Base-by-base conservation (phyloP, 257 asterid genomes). In the Haberlea rhodopensis region DNA sequence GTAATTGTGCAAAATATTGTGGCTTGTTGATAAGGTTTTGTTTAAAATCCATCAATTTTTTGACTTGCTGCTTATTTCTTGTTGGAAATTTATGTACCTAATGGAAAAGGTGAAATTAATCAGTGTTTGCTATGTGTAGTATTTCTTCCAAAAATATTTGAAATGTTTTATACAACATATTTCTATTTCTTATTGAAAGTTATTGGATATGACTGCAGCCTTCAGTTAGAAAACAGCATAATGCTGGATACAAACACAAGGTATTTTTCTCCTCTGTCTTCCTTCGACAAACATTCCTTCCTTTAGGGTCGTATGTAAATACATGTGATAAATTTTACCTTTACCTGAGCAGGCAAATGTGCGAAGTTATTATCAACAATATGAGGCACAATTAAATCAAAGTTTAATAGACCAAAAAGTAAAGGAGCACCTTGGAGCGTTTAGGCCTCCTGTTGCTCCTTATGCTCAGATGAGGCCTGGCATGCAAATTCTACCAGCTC, bases 181-280 rank as follows among this genome's bases (percentile, higher is more conserved):
- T n/a, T n/a, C n/a, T n/a, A n/a, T n/a, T 16, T 43, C 11, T 15
- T 27, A 22, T 48, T 62, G 55, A 60, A 40, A 19, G 18, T 49
- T 57, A 40, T 34, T 73, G 64, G 49, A 21, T 80, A 61, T 46
- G 64, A 31, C 64, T 81, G 76, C 96, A 92, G 99, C 99, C 99
- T 37, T 92, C 99, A 6, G 99, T 92, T 24, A 78, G 99, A 65
- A 92, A 92, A 78, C 99, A 92, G 76, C 97, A 92, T 62, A 92
- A 92, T 58, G 86, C 97, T 1, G 99, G 99, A 45, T 92, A 92
- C 87, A 92, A 92, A 73, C 99, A 92, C 80, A 92, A 92, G 97
- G 99, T 89, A 80, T 21, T 58, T 2, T 37, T 49, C 45, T 13
- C 56, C 49, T 16, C n/a, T 16, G 23, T 26, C 15, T 45, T 56